These are phyloP conservation scores for Globisporangium nodosum DNA, from an alignment of 352 stramenopile genomes.

Conservation along the genomic window DNA sequence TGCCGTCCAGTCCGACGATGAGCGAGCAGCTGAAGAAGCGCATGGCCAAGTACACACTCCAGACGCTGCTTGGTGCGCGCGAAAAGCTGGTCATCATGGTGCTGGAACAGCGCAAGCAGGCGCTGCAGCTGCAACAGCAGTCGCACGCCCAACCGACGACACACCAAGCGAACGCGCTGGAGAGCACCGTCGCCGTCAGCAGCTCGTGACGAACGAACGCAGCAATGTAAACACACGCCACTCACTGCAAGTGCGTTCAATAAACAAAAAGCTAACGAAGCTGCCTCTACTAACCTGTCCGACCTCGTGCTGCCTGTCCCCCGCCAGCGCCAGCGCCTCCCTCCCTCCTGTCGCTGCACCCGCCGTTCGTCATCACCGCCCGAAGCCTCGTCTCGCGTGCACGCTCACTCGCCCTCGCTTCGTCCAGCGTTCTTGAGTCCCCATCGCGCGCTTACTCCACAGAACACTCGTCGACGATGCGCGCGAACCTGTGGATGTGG, in stretches of 20 bases:
- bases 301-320: neutral
- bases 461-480: constrained; percentile 81
- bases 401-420: neutral
- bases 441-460: constrained; percentile 21
- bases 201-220: constrained; percentile 7
- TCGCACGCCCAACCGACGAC: neutral
- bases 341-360: neutral
- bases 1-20: constrained; percentile 70
- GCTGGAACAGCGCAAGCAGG: constrained; percentile 28
- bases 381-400: neutral
- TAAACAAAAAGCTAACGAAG: constrained; percentile 12
- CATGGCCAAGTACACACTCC: constrained; percentile 75
- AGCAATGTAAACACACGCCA: neutral
- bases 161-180: neutral
- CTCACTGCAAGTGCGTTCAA: constrained; percentile 11
- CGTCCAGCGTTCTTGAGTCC: neutral
- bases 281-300: constrained; percentile 13
- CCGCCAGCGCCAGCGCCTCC: neutral
- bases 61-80: constrained; percentile 50
- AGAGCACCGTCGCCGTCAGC: constrained; percentile 6
- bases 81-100: constrained; percentile 58
- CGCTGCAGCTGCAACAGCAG: constrained; percentile 9
- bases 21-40: constrained; percentile 63
- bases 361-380: neutral
- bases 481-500: constrained; percentile 85